These are phyloP conservation scores for Candida stauntonica DNA, from an alignment of 805 yeast genomes.

Conservation along the genomic window DNA sequence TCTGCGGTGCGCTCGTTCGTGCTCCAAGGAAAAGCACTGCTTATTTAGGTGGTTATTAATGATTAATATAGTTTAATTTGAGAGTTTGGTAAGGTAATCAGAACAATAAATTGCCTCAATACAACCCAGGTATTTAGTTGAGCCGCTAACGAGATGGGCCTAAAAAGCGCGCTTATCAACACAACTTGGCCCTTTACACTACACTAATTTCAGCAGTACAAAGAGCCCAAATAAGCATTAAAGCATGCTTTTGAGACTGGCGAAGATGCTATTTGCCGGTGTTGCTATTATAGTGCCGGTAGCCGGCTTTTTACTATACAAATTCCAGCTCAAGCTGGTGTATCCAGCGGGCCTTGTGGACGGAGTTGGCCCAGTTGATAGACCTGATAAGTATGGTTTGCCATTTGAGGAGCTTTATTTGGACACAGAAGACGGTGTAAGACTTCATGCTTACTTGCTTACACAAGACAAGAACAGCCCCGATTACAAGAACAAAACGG, in stretches of 20 bases:
- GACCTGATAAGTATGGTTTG: conserved; percentile 68
- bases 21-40: conserved; percentile 36
- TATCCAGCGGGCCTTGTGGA: conserved; percentile 81
- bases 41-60: conserved; percentile 30
- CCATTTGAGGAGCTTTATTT: conserved; percentile 58
- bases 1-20: conserved; percentile 42
- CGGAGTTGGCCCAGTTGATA: conserved; percentile 65
- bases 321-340: conserved; percentile 61
- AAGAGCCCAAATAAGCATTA: not conserved
- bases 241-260: not conserved
- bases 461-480: conserved; percentile 40
- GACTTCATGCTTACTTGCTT: conserved; percentile 59
- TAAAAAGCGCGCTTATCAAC: no score
- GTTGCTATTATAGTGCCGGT: conserved; percentile 41
- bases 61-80: no score
- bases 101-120: no score
- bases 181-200: no score
- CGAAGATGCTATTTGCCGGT: conserved; percentile 38
- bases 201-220: no score
- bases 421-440: conserved; percentile 65
- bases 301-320: conserved; percentile 50
- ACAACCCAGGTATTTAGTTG: no score
- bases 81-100: no score
- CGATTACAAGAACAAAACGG: conserved; percentile 54
- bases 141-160: no score